Conservation (phyloP, 139 green algal species). For the Closterium sp. region DNA sequence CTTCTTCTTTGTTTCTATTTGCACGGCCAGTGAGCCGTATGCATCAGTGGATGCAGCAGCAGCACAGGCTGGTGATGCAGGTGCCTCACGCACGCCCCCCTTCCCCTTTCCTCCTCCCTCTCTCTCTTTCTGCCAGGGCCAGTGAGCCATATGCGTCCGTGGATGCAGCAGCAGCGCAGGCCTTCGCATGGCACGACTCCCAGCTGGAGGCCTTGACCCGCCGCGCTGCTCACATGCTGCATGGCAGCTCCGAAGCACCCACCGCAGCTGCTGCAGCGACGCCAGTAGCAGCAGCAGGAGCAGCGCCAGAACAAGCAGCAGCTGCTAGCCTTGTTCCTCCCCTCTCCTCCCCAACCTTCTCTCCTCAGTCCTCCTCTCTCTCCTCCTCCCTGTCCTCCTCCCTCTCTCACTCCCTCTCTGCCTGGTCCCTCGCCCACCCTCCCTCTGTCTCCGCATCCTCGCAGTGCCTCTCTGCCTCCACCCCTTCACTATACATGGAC, state of each 20-base stretch:
- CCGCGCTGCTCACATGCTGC: background rate
- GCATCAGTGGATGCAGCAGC: no score
- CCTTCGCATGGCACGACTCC: background rate
- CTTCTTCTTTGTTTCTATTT: no score
- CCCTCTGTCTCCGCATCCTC: background rate
- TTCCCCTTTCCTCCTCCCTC: background rate
- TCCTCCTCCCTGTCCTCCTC: background rate
- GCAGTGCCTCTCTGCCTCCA: background rate
- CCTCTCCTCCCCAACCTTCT: background rate
- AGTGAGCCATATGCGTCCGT: background rate
- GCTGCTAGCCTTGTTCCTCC: background rate
- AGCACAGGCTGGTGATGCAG: no score
- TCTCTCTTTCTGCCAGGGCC: background rate
- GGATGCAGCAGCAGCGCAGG: background rate
- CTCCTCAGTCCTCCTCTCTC: background rate
- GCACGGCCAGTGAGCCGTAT: no score
- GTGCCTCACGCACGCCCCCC: no score
- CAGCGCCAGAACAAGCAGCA: background rate
- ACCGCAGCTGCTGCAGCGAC: background rate
- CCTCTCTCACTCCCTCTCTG: background rate
- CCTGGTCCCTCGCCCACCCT: background rate
- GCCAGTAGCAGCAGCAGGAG: background rate
- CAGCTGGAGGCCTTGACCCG: background rate
- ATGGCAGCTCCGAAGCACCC: background rate
- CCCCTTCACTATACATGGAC: background rate